These are phyloP conservation scores for Neofusicoccum sp. DNA, from an alignment of 2,329 filamentous ascomycete species.

Conservation along the genomic window DNA sequence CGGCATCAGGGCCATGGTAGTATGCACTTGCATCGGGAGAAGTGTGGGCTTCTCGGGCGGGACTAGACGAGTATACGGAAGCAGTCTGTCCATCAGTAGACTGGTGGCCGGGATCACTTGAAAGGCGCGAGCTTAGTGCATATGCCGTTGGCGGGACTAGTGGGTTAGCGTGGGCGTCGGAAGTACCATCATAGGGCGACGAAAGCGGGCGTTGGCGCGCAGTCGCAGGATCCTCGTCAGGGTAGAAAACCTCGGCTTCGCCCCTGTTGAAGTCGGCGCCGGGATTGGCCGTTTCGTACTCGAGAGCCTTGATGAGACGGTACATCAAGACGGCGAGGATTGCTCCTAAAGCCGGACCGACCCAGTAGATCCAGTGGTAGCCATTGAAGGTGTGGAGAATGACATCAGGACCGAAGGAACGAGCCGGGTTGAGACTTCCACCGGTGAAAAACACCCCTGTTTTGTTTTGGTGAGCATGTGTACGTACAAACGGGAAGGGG, in stretches of 20 bases:
- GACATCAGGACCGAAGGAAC: constrained; percentile 50
- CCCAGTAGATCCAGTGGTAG: constrained; percentile 54
- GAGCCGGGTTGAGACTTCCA: constrained; percentile 49
- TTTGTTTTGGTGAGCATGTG: neutral
- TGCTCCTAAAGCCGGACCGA: constrained; percentile 47
- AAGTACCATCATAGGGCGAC: neutral
- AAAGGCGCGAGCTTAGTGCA: neutral
- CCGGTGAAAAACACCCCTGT: constrained; percentile 48
- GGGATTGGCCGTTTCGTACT: constrained; percentile 52
- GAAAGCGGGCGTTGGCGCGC: neutral
- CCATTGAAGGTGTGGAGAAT: constrained; percentile 41
- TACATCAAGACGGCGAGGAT: constrained; percentile 50
- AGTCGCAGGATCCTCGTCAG: constrained; percentile 32
- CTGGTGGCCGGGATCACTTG: neutral
- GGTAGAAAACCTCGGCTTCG: constrained; percentile 36
- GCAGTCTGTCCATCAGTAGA: neutral
- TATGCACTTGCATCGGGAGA: neutral
- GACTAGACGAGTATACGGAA: neutral
- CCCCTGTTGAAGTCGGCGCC: constrained; percentile 48
- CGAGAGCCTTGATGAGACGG: constrained; percentile 48
- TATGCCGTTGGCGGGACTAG: neutral
- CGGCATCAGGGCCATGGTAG: neutral
- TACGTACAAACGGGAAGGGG: neutral
- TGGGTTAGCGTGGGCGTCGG: neutral
- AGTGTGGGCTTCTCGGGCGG: neutral